Percentiles rank a stretch among this genome's conserved stretches.
These are phyloP conservation scores for Volvox africanus DNA, from an alignment of 139 green algal species.

Conservation along the genomic window DNA sequence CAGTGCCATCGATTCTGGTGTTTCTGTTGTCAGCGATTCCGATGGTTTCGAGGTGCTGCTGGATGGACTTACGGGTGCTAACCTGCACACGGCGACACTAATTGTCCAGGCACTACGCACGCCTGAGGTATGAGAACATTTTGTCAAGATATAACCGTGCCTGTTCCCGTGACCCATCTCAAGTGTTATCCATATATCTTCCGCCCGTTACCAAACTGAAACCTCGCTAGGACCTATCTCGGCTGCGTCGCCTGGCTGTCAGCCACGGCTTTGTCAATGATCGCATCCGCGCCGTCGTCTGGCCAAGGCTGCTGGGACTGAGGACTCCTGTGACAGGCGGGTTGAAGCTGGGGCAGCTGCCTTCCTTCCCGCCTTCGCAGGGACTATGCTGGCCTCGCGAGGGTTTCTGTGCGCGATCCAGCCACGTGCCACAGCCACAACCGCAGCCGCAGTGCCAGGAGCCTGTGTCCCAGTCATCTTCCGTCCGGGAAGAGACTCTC, in stretches of 20 bases:
- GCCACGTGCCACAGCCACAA: neutral
- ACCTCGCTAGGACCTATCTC: slow-evolving; percentile 62
- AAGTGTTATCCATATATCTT: too few relatives aligned
- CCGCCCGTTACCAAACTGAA: too few relatives aligned
- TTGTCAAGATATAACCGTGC: neutral
- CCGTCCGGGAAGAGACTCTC: too few relatives aligned
- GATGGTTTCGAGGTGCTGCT: slow-evolving; percentile 25
- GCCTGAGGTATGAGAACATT: neutral
- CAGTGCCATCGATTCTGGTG: neutral
- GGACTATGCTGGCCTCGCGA: too few relatives aligned
- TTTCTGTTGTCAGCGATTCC: neutral
- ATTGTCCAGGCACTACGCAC: slow-evolving; percentile 8
- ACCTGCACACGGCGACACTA: neutral
- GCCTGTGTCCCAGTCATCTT: too few relatives aligned
- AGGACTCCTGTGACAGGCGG: neutral
- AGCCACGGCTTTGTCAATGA: slow-evolving; percentile 80
- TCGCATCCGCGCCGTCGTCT: slow-evolving; percentile 74
- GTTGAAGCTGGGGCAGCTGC: neutral
- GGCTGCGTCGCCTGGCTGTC: slow-evolving; percentile 76
- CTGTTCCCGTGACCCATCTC: too few relatives aligned
- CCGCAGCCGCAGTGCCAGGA: neutral
- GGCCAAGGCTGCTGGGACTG: slow-evolving; percentile 80
- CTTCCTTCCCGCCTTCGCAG: neutral
- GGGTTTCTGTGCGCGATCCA: too few relatives aligned
- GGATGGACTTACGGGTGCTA: neutral